phyloP scores from a whole-genome alignment of 2,329 filamentous ascomycete genomes.

The Exophiala xenobiotica region DNA sequence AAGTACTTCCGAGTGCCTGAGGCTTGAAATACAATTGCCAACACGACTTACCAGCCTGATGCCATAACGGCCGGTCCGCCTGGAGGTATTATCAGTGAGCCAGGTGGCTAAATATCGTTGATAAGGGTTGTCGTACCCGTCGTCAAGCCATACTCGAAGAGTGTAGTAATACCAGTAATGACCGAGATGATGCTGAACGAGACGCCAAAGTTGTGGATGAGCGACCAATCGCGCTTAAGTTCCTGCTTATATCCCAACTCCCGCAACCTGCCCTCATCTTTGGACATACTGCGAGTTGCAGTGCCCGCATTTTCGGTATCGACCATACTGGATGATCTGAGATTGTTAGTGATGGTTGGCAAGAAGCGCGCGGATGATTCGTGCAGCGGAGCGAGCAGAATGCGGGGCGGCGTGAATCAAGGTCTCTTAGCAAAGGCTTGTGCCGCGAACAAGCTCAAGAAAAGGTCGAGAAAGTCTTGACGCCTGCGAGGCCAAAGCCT shows the following conservation, averaged over 20 bases:
- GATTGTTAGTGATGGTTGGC: not conserved
- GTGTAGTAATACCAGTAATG: conserved; percentile 59
- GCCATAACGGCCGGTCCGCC: conserved; percentile 58
- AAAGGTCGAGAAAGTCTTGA: not conserved
- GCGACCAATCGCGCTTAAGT: conserved; percentile 57
- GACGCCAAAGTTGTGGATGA: conserved; percentile 62
- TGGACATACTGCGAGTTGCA: conserved; percentile 25
- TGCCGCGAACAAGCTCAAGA: conserved; percentile 3
- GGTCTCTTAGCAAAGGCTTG: conserved; percentile 1
- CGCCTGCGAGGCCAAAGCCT: not conserved
- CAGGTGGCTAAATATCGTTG: no score
- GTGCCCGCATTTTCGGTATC: conserved; percentile 17
- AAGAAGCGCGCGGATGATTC: not conserved
- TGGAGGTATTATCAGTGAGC: no score
- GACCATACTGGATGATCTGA: conserved; percentile 11
- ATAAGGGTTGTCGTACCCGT: no score
- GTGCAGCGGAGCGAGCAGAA: not conserved
- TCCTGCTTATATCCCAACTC: conserved; percentile 62
- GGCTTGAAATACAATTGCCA: not conserved
- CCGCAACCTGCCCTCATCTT: conserved; percentile 53
- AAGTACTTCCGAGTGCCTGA: no score
- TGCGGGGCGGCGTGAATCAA: conserved; percentile 10
- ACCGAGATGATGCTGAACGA: conserved; percentile 63
- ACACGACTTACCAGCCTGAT: conserved; percentile 47
- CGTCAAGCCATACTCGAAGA: conserved; percentile 57